A percentile compares a stretch with the other conserved stretches of the same genome.
Conservation (phyloP, 2,329 filamentous ascomycete genomes). For the Colletotrichum lentis region DNA sequence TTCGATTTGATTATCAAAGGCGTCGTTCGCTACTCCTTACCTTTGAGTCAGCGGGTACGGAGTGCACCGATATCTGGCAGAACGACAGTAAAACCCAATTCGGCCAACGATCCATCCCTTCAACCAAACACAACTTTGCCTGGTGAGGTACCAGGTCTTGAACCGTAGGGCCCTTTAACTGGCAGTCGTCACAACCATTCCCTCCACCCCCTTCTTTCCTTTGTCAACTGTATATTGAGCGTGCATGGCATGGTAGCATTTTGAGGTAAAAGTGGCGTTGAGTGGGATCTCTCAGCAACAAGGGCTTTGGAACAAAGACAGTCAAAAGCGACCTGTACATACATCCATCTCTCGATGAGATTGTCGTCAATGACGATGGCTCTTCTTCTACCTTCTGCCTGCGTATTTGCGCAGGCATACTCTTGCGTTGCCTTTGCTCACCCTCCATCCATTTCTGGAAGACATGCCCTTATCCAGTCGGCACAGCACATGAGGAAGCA, state of each 20-base stretch:
- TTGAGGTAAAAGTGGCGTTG: conserved; percentile 35
- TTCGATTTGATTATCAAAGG: conserved; percentile 94
- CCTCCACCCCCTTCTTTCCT: conserved; percentile 38
- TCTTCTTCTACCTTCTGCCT: conserved; percentile 7
- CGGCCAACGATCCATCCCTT: conserved; percentile 61
- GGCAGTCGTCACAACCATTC: conserved; percentile 37
- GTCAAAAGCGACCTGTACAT: conserved; percentile 37
- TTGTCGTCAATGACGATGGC: conserved; percentile 15
- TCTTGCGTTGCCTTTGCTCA: conserved; percentile 19
- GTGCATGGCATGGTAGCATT: conserved; percentile 46
- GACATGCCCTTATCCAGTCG: conserved; percentile 14
- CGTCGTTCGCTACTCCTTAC: conserved; percentile 81
- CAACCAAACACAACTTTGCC: conserved; percentile 50
- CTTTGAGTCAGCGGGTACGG: conserved; percentile 66
- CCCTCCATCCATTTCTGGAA: conserved; percentile 14
- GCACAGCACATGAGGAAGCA: conserved; percentile 22
- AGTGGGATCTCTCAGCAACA: conserved; percentile 30
- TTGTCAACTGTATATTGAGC: conserved; percentile 49
- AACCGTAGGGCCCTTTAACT: conserved; percentile 13
- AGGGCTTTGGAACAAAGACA: conserved; percentile 33
- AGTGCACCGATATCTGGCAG: conserved; percentile 68
- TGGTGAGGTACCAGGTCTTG: conserved; percentile 24
- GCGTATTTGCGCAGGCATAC: conserved; percentile 19
- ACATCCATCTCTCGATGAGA: conserved; percentile 25
- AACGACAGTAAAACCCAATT: conserved; percentile 68